These are phyloP conservation scores for Sisymbrium irio DNA, from an alignment of 345 rosid genomes.

Conservation along the genomic window DNA sequence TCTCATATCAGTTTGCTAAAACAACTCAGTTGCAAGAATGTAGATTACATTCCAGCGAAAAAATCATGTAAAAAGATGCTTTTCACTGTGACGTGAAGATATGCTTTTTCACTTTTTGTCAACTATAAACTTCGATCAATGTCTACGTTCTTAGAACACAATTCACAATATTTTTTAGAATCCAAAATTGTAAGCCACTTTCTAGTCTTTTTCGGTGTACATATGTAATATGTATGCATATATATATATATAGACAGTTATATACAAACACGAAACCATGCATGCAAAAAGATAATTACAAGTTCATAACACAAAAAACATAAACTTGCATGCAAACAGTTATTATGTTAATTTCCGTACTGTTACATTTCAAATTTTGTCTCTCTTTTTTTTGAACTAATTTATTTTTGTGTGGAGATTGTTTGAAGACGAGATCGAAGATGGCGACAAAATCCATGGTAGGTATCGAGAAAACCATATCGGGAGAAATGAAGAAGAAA, in stretches of 20 bases:
- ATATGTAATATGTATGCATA: not conserved
- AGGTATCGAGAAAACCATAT: not conserved
- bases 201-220: not conserved
- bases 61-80: constrained; percentile 15
- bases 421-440: not conserved
- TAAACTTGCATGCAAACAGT: not conserved
- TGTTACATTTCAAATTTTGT: not conserved
- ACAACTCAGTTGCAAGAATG: not conserved
- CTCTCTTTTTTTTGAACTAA: no score
- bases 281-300: constrained; percentile 1
- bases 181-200: constrained; percentile 18
- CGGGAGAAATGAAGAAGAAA: constrained; percentile 4
- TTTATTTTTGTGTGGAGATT: constrained; percentile 1
- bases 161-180: constrained; percentile 18
- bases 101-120: constrained; percentile 15
- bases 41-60: not conserved
- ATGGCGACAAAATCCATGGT: constrained; percentile 10
- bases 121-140: constrained; percentile 14
- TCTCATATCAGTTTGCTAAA: constrained; percentile 11
- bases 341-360: not conserved
- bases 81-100: constrained; percentile 1
- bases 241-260: not conserved
- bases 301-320: not conserved
- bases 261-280: constrained; percentile 7
- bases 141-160: constrained; percentile 19